phyloP scores from a whole-genome alignment of 2,329 filamentous ascomycete genomes.

The Sphaerulina vaccinii region DNA sequence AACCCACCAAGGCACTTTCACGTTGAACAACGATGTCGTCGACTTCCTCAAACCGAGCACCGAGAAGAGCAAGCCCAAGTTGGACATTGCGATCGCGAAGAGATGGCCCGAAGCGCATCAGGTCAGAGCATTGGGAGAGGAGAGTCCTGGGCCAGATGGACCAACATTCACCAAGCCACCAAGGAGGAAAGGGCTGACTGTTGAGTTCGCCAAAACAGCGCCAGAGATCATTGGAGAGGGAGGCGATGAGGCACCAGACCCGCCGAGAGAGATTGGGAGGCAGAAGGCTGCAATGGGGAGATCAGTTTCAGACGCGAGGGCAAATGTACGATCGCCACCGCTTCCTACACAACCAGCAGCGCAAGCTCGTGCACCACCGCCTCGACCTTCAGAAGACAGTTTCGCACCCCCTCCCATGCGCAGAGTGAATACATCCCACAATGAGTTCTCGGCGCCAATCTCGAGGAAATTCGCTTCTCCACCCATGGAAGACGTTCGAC shows the following conservation, averaged over 20 bases:
- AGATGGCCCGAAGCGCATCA: conserved; percentile 53
- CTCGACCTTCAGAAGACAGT: conserved; percentile 11
- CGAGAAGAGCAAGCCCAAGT: conserved; percentile 44
- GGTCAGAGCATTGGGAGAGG: conserved; percentile 33
- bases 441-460: conserved; percentile 29
- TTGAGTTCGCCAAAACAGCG: conserved; percentile 69
- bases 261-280: conserved; percentile 68
- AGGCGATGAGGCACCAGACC: conserved; percentile 77
- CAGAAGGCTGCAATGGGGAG: conserved; percentile 44
- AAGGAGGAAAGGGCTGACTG: conserved; percentile 66
- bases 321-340: conserved; percentile 18
- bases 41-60: conserved; percentile 59
- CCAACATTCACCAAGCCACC: conserved; percentile 38
- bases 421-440: conserved; percentile 28
- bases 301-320: conserved; percentile 31
- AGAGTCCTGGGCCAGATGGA: conserved; percentile 12
- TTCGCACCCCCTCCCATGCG: conserved; percentile 24
- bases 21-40: conserved; percentile 50
- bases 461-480: conserved; percentile 28
- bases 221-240: conserved; percentile 88
- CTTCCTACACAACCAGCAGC: not conserved
- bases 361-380: conserved; percentile 5
- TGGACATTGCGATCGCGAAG: conserved; percentile 52
- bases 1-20: conserved; percentile 25
- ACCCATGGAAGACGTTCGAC: conserved; percentile 13